These are phyloP conservation scores for Nicotiana noctiflora DNA, from an alignment of 257 asterid species.

Conservation along the genomic window DNA sequence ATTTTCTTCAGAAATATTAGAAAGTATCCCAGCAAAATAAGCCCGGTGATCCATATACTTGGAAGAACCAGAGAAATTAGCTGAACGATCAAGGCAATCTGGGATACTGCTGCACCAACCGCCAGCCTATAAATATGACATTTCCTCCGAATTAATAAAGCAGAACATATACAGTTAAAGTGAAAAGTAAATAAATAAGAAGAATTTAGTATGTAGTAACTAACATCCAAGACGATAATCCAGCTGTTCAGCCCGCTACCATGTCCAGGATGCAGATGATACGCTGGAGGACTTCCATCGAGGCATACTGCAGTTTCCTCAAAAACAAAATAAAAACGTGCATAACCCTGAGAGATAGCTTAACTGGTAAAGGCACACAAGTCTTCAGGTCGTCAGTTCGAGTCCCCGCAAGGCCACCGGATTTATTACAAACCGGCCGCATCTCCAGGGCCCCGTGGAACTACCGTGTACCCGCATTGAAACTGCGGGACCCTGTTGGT, in stretches of 20 bases:
- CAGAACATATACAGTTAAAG: too few species aligned
- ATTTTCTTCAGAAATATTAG: conserved; percentile 44
- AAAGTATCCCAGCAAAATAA: conserved; percentile 46
- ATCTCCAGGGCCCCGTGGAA: too few species aligned
- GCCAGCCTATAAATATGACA: conserved; percentile 51
- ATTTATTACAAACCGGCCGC: too few species aligned
- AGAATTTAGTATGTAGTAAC: neutral
- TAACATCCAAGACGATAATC: neutral
- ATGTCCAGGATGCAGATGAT: neutral
- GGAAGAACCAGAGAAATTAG: neutral
- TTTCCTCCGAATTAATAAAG: neutral
- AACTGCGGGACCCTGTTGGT: too few species aligned
- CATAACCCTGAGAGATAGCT: too few species aligned
- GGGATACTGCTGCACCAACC: conserved; percentile 71
- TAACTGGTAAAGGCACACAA: too few species aligned
- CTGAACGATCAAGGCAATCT: conserved; percentile 37
- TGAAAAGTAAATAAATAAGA: neutral
- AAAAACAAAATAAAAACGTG: too few species aligned
- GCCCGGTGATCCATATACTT: too few species aligned
- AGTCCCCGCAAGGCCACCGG: too few species aligned
- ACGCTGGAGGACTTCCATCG: neutral
- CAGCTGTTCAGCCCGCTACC: neutral
- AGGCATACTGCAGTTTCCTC: too few species aligned
- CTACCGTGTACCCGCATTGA: too few species aligned
- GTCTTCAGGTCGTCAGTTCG: too few species aligned